Conservation (phyloP, 1,139 yeast genomes). For the Pichia sp. region DNA sequence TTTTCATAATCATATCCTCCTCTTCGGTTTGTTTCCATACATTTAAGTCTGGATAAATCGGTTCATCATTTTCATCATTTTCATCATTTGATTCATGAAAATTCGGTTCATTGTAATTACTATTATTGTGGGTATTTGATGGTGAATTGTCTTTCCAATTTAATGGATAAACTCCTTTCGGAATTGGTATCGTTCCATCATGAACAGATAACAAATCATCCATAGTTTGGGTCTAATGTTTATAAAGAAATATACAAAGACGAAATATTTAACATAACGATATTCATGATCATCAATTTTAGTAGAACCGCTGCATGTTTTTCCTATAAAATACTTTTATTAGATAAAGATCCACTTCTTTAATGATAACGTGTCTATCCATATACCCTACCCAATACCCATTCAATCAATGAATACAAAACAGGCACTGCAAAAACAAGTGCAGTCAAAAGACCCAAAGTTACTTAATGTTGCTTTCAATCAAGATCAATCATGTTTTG, state of each 20-base stretch:
- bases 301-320: background rate
- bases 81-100: slow-evolving; percentile 6
- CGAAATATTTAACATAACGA: background rate
- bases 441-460: slow-evolving; percentile 31
- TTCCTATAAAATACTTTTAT: background rate
- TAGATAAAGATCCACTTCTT: background rate
- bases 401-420: slow-evolving; percentile 36
- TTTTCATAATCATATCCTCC: slow-evolving; percentile 46
- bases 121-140: background rate
- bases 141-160: slow-evolving; percentile 18
- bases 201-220: slow-evolving; percentile 2
- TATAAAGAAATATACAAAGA: background rate
- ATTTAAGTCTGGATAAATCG: slow-evolving; percentile 63
- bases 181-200: slow-evolving; percentile 27
- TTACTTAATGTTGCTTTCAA: slow-evolving; percentile 65
- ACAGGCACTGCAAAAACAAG: slow-evolving; percentile 26
- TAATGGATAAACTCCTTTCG: slow-evolving; percentile 33
- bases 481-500: slow-evolving; percentile 88
- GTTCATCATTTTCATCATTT: background rate
- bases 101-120: background rate
- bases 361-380: background rate
- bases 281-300: background rate
- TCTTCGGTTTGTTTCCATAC: slow-evolving; percentile 68
- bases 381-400: background rate
- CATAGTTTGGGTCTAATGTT: background rate